phyloP scores from a whole-genome alignment of 305 asterid genomes.

The Fraxinus latifolia region DNA sequence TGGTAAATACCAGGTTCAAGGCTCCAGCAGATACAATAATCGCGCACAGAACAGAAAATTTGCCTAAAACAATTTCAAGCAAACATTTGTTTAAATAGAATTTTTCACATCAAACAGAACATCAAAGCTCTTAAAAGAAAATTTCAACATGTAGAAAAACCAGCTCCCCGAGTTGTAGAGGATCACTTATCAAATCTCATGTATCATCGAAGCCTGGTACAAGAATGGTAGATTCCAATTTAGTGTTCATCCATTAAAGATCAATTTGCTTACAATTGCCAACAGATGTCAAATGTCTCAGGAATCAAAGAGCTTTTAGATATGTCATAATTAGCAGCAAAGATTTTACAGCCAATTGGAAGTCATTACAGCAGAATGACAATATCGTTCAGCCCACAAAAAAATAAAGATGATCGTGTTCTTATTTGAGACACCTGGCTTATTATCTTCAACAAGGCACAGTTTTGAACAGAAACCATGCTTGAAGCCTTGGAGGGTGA shows the following conservation, averaged over 20 bases:
- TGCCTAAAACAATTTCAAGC: not conserved
- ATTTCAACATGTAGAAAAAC: slow-evolving; percentile 15
- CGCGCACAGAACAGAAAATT: not conserved
- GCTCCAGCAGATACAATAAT: not conserved
- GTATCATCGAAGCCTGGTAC: slow-evolving; percentile 56
- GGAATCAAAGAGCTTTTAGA: not conserved
- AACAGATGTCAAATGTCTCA: not conserved
- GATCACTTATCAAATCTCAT: slow-evolving; percentile 28
- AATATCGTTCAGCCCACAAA: not conserved
- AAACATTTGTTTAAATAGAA: not conserved
- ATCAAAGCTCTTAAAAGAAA: slow-evolving; percentile 1
- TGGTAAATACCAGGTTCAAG: not conserved
- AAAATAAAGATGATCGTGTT: slow-evolving; percentile 1
- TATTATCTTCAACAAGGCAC: slow-evolving; percentile 22
- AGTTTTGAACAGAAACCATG: slow-evolving; percentile 32
- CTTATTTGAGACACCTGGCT: slow-evolving; percentile 13
- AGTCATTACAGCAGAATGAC: not conserved
- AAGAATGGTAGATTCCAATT: slow-evolving; percentile 31
- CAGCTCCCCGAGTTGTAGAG: not conserved
- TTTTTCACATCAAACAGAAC: slow-evolving; percentile 7
- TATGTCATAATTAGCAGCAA: not conserved
- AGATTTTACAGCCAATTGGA: not conserved
- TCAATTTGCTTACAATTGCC: not conserved
- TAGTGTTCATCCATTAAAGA: slow-evolving; percentile 12
- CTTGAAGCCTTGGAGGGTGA: slow-evolving; percentile 36